phyloP scores from a whole-genome alignment of 1,139 yeast species.

The Kurtzmaniella quercitrusa region DNA sequence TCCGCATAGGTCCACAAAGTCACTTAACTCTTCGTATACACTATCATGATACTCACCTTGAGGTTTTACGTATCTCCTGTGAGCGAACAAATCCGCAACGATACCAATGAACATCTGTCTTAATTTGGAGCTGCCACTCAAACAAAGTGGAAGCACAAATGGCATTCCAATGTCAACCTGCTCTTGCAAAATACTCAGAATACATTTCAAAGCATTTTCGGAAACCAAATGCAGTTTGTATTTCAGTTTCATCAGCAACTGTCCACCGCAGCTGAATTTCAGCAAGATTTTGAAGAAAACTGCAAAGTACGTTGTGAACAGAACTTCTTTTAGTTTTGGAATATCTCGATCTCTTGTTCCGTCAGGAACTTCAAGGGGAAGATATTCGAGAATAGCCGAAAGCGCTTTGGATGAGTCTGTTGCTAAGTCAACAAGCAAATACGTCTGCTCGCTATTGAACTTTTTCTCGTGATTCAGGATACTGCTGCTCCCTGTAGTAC shows the following conservation, averaged over 20 bases:
- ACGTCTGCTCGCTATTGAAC: conserved; percentile 40
- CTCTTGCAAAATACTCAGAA: conserved; percentile 65
- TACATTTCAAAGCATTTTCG: conserved; percentile 63
- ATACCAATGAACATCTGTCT: conserved; percentile 74
- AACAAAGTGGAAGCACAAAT: conserved; percentile 75
- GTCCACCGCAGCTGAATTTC: conserved; percentile 39
- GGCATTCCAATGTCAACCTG: conserved; percentile 78
- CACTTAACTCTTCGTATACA: conserved; percentile 19
- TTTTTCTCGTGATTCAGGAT: not conserved
- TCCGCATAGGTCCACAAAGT: conserved; percentile 29
- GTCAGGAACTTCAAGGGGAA: conserved; percentile 61
- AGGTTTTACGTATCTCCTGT: conserved; percentile 24
- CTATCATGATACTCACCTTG: conserved; percentile 27
- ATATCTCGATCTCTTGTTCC: conserved; percentile 56
- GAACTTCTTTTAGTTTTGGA: conserved; percentile 55
- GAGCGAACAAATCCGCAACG: conserved; percentile 60
- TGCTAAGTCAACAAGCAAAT: conserved; percentile 60
- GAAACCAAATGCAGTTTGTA: conserved; percentile 57
- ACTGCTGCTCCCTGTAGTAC: not conserved
- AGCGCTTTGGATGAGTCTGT: conserved; percentile 62
- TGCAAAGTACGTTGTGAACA: conserved; percentile 70
- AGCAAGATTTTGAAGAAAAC: conserved; percentile 69
- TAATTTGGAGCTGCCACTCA: conserved; percentile 61
- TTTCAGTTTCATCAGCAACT: conserved; percentile 22
- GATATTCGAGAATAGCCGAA: conserved; percentile 48